Base-by-base conservation (phyloP, 176 grass and related monocot genomes). In the Musa acuminata region DNA sequence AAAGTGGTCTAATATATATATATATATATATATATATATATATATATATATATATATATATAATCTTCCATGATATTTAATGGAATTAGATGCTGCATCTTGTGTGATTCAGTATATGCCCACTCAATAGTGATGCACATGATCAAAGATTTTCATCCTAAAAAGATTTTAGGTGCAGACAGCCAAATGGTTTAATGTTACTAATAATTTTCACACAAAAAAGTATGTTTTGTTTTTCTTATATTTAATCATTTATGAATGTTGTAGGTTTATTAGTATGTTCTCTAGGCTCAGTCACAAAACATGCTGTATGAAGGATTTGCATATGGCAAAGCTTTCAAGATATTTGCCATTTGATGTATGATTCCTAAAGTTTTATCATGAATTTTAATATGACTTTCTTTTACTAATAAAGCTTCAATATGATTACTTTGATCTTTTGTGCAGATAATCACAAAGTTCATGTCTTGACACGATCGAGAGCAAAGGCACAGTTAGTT, bases 381-480 rank as follows among this genome's bases (percentile, higher is more conserved):
- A 35, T 67, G n/a, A 14, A 1, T 67, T 29, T 29, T 29, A 29
- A 27, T 0, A 67, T 13, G 26, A 0, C 13, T 67, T 16, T 26
- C 1, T 67, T 13, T 67, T 43, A 67, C 11, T 58, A 11, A 29
- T 13, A 35, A 67, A 14, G 6, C 24, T 67, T 67, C 11, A 67
- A 13, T 67, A 22, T 17, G 7, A 67, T 60, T 24, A 1, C 51
- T 76, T 51, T 72, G 13, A 51, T 29, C 9, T 13, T 29, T 50
- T 52, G 14, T 78, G 69, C 81, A 96, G 86, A 91, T 66, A 84
- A 87, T 78, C 88, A 96, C 71, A 87, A 92, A 72, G 87, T 96
- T 53, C 86, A 50, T 87, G 85, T 96, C 59, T 77, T 96, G 78
- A 96, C 93, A 73, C 84, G 87, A 84, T 96, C 89, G 2, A 71